Evolutionary conservation across 2,329 filamentous ascomycete genomes (phyloP).

Genomic region (Fonsecaea erecta): DNA sequence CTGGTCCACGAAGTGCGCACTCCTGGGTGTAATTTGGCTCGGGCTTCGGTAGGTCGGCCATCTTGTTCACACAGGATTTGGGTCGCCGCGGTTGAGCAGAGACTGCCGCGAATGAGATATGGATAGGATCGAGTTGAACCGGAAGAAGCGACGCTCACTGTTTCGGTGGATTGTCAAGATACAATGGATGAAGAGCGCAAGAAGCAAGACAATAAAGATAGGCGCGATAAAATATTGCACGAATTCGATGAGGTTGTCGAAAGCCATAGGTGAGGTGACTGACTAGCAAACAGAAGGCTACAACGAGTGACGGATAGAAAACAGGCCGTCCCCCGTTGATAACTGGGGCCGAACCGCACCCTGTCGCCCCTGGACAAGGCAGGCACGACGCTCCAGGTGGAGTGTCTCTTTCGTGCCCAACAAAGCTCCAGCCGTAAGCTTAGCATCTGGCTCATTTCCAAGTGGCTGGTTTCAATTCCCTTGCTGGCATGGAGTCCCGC

Average conservation of each 20-base stretch:
- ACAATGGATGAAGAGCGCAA: constrained; percentile 33
- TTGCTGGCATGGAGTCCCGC: not conserved
- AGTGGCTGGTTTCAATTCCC: not conserved
- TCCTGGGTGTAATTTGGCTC: not conserved
- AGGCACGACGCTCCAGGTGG: not conserved
- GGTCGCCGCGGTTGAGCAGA: not conserved
- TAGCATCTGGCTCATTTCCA: not conserved
- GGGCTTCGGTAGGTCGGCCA: constrained; percentile 6
- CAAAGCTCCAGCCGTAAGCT: not conserved
- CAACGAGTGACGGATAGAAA: not conserved
- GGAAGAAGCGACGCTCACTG: constrained; percentile 21
- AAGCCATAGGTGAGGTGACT: constrained; percentile 17
- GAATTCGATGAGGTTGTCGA: constrained; percentile 21
- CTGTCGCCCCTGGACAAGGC: constrained; percentile 1
- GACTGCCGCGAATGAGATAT: constrained; percentile 12
- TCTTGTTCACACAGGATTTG: constrained; percentile 12
- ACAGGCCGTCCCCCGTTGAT: not conserved
- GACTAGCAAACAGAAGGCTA: constrained; percentile 9
- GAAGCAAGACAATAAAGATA: constrained; percentile 30
- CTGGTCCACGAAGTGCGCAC: not conserved
- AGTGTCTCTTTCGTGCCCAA: not conserved
- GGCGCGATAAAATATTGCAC: constrained; percentile 26
- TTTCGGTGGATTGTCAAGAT: constrained; percentile 24
- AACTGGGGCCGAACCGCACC: not conserved
- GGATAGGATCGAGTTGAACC: constrained; percentile 20